Conservation (phyloP, 2,329 filamentous ascomycete species). For the Talaromyces islandicus region DNA sequence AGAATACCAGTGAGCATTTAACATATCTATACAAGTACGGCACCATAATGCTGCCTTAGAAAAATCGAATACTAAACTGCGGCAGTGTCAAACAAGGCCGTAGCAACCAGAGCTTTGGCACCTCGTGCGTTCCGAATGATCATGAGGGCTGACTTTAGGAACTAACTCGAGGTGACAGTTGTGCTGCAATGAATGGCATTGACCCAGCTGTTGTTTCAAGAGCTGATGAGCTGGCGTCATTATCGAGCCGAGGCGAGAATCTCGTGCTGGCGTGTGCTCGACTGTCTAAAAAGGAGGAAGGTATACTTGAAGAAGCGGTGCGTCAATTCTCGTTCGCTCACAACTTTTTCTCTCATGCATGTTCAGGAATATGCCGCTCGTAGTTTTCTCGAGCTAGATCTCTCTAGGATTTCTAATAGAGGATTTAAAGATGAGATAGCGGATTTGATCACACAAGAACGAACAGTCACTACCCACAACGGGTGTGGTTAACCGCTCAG, state of each 20-base stretch:
- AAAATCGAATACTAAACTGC: conserved; percentile 9
- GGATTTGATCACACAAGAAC: neutral
- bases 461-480: neutral
- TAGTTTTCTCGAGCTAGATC: conserved; percentile 47
- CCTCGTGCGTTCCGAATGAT: conserved; percentile 39
- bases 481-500: neutral
- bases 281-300: conserved; percentile 58
- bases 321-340: conserved; percentile 14
- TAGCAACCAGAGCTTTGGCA: conserved; percentile 77
- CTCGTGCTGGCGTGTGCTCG: conserved; percentile 65
- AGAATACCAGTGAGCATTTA: conserved; percentile 47
- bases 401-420: conserved; percentile 15
- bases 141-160: neutral
- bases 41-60: neutral
- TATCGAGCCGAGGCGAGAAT: conserved; percentile 68
- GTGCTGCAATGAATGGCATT: conserved; percentile 82
- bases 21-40: conserved; percentile 61
- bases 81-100: conserved; percentile 53
- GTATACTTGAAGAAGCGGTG: conserved; percentile 63
- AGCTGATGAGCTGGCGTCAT: conserved; percentile 65
- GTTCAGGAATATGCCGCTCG: conserved; percentile 51
- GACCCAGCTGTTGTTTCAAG: conserved; percentile 64
- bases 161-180: conserved; percentile 38
- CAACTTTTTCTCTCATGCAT: neutral
- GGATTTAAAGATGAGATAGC: neutral